Evolutionary conservation across 768 basidiomycete species (phyloP).

Genomic region (Suillus subluteus): DNA sequence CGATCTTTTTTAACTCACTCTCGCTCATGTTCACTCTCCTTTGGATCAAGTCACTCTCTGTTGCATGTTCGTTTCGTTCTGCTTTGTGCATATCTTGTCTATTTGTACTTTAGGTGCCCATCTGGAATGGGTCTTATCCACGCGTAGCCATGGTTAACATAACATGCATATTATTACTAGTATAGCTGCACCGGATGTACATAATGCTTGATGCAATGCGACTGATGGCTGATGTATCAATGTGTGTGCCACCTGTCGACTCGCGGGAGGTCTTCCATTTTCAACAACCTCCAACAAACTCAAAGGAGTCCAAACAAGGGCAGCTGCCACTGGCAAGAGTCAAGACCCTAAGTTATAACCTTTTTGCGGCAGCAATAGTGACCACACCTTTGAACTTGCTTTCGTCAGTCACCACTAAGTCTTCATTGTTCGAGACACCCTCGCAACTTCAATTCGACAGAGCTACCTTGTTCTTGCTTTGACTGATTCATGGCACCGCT

Average conservation of each 20-base stretch:
- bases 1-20: constrained; percentile 1
- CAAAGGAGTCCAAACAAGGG: not conserved
- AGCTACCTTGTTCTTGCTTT: not conserved
- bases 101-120: not conserved
- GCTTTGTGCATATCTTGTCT: not conserved
- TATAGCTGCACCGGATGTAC: not conserved
- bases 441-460: not conserved
- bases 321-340: too few species aligned
- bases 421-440: not conserved
- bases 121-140: constrained; percentile 1
- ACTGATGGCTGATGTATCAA: not conserved
- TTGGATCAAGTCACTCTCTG: not conserved
- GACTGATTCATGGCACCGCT: not conserved
- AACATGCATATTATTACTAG: not conserved
- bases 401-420: not conserved
- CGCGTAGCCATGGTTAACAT: constrained; percentile 2
- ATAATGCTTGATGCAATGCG: not conserved
- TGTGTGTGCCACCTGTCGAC: not conserved
- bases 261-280: not conserved
- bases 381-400: not conserved
- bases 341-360: too few species aligned
- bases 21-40: not conserved
- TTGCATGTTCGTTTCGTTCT: constrained; percentile 3
- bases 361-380: not conserved
- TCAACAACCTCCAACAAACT: not conserved